Evolutionary conservation across 148 eudicot genomes (phyloP).

Genomic region (Polygonum maritimum): DNA sequence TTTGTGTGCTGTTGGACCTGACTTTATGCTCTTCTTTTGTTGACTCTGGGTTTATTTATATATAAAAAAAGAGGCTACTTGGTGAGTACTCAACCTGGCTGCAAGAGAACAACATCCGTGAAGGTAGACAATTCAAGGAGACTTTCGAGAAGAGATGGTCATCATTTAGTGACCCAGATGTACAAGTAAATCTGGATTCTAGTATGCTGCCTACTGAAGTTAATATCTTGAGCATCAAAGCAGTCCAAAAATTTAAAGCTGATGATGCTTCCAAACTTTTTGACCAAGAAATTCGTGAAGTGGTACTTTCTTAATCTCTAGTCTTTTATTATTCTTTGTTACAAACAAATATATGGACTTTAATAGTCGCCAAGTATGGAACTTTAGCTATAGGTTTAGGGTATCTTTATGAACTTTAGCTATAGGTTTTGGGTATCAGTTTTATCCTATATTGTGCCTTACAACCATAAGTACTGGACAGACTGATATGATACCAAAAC

Average conservation of each 20-base stretch:
- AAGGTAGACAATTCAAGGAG: conserved; percentile 49
- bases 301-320: conserved; percentile 36
- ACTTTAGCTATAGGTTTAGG: not conserved
- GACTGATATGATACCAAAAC: too few species aligned
- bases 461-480: too few species aligned
- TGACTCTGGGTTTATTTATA: not conserved
- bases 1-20: not conserved
- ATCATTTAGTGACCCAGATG: conserved; percentile 28
- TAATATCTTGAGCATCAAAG: conserved; percentile 39
- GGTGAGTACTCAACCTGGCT: conserved; percentile 66
- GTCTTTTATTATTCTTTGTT: not conserved
- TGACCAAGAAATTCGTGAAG: conserved; percentile 91
- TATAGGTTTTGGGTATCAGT: not conserved
- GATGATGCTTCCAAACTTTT: conserved; percentile 69
- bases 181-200: conserved; percentile 23
- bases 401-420: not conserved
- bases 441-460: too few species aligned
- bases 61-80: conserved; percentile 48
- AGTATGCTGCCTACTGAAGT: conserved; percentile 28
- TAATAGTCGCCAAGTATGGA: not conserved
- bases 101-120: conserved; percentile 42
- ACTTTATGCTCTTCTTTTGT: conserved; percentile 7
- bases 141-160: conserved; percentile 75
- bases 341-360: not conserved
- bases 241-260: conserved; percentile 54